Conservation (phyloP, 495 filamentous ascomycete genomes). For the Friedmanniomyces simplex region DNA sequence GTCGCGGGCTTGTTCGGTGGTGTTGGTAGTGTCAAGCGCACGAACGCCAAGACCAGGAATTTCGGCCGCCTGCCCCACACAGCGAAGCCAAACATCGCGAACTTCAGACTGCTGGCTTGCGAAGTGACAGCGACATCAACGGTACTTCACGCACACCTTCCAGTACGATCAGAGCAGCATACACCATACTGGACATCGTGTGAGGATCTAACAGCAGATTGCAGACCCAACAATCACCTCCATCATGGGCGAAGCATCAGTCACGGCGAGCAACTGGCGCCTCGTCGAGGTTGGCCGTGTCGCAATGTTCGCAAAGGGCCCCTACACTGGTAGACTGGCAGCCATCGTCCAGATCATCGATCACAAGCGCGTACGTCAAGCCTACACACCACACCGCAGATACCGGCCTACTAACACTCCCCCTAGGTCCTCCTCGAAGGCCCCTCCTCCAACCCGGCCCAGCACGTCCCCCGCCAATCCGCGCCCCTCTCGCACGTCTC, state of each 20-base stretch:
- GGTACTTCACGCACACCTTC: background rate
- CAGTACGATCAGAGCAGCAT: background rate
- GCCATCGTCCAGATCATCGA: slow-evolving; percentile 98
- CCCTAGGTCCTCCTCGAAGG: slow-evolving; percentile 86
- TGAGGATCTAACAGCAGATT: background rate
- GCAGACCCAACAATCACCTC: slow-evolving; percentile 5
- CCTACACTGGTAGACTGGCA: slow-evolving; percentile 74
- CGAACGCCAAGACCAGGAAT: too few species aligned
- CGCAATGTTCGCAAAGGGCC: slow-evolving; percentile 68
- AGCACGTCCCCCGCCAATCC: slow-evolving; percentile 73
- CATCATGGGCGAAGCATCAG: slow-evolving; percentile 57
- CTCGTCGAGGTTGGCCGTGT: slow-evolving; percentile 95
- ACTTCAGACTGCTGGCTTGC: background rate
- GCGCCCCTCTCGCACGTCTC: slow-evolving; percentile 68
- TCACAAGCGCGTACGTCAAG: slow-evolving; percentile 90
- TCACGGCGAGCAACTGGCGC: slow-evolving; percentile 70
- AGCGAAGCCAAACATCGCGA: background rate
- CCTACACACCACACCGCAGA: slow-evolving; percentile 30
- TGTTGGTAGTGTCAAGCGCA: background rate
- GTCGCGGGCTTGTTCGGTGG: background rate
- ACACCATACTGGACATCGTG: background rate
- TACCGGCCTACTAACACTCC: background rate
- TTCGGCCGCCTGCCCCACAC: background rate
- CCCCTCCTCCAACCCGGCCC: slow-evolving; percentile 59
- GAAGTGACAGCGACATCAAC: slow-evolving; percentile 1